Conservation (phyloP, 2,329 filamentous ascomycete genomes). For the Onygena corvina region DNA sequence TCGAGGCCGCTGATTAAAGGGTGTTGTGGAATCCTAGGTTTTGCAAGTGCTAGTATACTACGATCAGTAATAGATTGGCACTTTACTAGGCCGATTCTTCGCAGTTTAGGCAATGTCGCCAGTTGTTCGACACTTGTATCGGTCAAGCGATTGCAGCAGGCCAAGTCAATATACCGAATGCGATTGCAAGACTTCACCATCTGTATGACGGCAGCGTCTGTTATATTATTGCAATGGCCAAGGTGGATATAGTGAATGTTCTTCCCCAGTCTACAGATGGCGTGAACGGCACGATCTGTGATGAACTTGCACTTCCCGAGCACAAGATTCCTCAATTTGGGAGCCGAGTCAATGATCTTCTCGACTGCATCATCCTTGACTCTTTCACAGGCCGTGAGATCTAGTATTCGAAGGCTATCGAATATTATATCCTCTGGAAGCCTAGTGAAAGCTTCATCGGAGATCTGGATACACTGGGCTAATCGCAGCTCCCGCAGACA, state of each 20-base stretch:
- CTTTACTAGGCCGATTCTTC: constrained; percentile 90
- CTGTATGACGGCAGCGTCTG: constrained; percentile 72
- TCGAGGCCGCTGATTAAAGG: constrained; percentile 61
- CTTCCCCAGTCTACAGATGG: constrained; percentile 82
- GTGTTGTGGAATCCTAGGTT: constrained; percentile 45
- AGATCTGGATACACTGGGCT: constrained; percentile 71
- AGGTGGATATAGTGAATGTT: constrained; percentile 95
- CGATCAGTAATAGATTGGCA: constrained; percentile 80
- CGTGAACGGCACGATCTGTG: constrained; percentile 74
- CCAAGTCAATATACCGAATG: constrained; percentile 92
- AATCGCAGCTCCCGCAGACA: constrained; percentile 84
- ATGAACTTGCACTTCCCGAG: constrained; percentile 89
- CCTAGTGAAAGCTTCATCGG: constrained; percentile 74
- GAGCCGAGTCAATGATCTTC: constrained; percentile 75
- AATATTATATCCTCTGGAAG: constrained; percentile 59
- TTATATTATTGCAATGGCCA: constrained; percentile 84
- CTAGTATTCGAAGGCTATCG: constrained; percentile 82
- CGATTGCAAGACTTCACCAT: constrained; percentile 79
- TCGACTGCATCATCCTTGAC: constrained; percentile 79
- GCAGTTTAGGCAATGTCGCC: constrained; percentile 78
- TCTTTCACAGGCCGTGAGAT: constrained; percentile 76
- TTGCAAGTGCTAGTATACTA: constrained; percentile 74
- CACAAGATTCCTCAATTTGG: constrained; percentile 80
- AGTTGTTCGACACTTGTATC: constrained; percentile 75
- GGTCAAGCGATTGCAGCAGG: constrained; percentile 83